These are phyloP conservation scores for Isabelozyma gotoi DNA, from an alignment of 805 yeast species.

Conservation along the genomic window DNA sequence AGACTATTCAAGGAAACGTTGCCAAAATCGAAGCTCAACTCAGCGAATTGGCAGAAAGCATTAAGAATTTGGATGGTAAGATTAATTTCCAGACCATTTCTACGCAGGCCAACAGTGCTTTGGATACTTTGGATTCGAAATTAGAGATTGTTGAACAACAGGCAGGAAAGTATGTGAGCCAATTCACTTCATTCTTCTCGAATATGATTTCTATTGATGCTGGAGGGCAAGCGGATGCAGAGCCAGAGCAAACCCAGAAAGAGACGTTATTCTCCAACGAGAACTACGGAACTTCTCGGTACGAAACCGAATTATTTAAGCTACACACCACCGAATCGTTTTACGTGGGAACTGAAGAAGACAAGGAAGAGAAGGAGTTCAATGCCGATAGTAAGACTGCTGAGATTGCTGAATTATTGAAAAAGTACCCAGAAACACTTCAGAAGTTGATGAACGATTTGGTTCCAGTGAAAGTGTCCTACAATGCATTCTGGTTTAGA, in stretches of 20 bases:
- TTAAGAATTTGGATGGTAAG: slow-evolving; percentile 3
- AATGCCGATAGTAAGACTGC: slow-evolving; percentile 48
- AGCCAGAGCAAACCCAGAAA: slow-evolving; percentile 6
- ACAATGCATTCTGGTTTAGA: slow-evolving; percentile 70
- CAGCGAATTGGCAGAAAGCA: slow-evolving; percentile 13
- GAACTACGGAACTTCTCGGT: slow-evolving; percentile 38
- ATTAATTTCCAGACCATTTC: slow-evolving; percentile 23
- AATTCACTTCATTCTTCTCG: slow-evolving; percentile 56
- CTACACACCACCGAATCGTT: slow-evolving; percentile 32
- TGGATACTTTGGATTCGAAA: slow-evolving; percentile 69
- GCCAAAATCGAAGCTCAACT: slow-evolving; percentile 27
- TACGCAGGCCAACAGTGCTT: slow-evolving; percentile 49
- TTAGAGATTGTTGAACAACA: slow-evolving; percentile 70
- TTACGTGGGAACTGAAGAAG: slow-evolving; percentile 16
- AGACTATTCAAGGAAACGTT: slow-evolving; percentile 20
- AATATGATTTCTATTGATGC: slow-evolving; percentile 30
- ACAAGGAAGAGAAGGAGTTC: slow-evolving; percentile 25
- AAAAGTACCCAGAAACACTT: slow-evolving; percentile 48
- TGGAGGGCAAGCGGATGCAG: slow-evolving; percentile 8
- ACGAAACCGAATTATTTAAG: slow-evolving; percentile 37
- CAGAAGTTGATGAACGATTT: slow-evolving; percentile 54
- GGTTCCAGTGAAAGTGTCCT: slow-evolving; percentile 64
- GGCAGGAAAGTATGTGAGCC: slow-evolving; percentile 60
- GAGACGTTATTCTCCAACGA: slow-evolving; percentile 20
- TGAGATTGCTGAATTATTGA: slow-evolving; percentile 49